Conservation (phyloP, 2,329 filamentous ascomycete species). For the Epichloe elymi region DNA sequence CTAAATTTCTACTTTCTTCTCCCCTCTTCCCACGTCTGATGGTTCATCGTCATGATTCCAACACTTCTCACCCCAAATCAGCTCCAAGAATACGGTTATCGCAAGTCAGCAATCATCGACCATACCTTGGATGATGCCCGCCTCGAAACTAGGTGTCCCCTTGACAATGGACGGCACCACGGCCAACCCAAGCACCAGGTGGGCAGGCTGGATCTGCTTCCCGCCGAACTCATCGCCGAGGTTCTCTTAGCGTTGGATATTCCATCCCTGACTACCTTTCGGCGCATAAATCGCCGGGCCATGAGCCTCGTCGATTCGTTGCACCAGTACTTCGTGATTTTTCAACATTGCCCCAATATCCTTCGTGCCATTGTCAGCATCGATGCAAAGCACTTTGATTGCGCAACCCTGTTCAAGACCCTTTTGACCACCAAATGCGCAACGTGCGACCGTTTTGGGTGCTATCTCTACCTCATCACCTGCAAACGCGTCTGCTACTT, state of each 20-base stretch:
- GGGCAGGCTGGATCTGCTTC: constrained; percentile 18
- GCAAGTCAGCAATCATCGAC: not conserved
- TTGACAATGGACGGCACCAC: constrained; percentile 15
- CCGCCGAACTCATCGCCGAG: constrained; percentile 17
- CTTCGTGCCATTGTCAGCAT: constrained; percentile 22
- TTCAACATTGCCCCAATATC: constrained; percentile 17
- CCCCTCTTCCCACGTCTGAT: too few species aligned
- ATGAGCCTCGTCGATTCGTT: constrained; percentile 23
- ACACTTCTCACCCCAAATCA: not conserved
- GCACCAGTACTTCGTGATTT: constrained; percentile 19
- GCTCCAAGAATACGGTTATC: not conserved
- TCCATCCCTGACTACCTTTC: constrained; percentile 21
- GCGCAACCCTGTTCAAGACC: constrained; percentile 18
- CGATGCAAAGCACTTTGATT: constrained; percentile 17
- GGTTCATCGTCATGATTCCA: not conserved
- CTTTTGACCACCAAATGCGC: constrained; percentile 21
- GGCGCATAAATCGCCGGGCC: constrained; percentile 21
- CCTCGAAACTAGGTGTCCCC: constrained; percentile 10
- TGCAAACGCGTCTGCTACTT: constrained; percentile 26
- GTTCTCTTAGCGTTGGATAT: constrained; percentile 20
- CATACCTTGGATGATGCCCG: constrained; percentile 9
- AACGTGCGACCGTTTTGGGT: constrained; percentile 24
- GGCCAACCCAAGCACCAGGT: constrained; percentile 4
- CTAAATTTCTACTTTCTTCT: too few species aligned
- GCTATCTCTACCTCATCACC: constrained; percentile 25